A percentile compares a stretch with the other conserved stretches of the same genome.
These are phyloP conservation scores for Fusarium buxicola DNA, from an alignment of 2,329 filamentous ascomycete species.

Conservation along the genomic window DNA sequence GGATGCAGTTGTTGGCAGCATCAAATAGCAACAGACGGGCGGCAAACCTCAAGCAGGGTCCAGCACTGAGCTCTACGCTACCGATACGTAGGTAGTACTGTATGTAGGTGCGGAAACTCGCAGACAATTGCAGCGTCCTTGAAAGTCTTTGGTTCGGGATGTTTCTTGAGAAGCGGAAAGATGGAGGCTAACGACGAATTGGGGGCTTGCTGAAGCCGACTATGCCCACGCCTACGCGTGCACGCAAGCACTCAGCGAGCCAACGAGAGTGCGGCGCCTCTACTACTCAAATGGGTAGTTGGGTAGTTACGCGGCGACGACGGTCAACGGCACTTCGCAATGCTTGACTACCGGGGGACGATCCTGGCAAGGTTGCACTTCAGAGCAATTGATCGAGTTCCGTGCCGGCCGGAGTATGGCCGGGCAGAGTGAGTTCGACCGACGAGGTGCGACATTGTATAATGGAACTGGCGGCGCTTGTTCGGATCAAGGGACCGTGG, in stretches of 20 bases:
- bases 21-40: not conserved
- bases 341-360: constrained; percentile 1
- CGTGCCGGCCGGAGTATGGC: constrained; percentile 18
- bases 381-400: not conserved
- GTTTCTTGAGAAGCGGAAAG: constrained; percentile 27
- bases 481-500: constrained; percentile 44
- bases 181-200: constrained; percentile 33
- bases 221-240: constrained; percentile 34
- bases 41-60: constrained; percentile 7
- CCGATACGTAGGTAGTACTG: too few species aligned
- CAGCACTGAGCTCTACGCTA: not conserved
- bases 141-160: constrained; percentile 22
- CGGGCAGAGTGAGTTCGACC: not conserved
- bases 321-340: not conserved
- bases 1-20: not conserved
- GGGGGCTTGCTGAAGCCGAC: constrained; percentile 26
- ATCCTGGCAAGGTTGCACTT: constrained; percentile 2
- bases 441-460: constrained; percentile 1
- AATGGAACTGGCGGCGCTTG: constrained; percentile 16
- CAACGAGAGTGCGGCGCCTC: constrained; percentile 6
- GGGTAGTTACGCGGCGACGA: not conserved
- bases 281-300: constrained; percentile 19
- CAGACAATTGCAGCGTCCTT: not conserved
- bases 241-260: not conserved
- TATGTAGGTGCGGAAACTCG: constrained; percentile 6